These are phyloP conservation scores for Puccinia brachypodii DNA, from an alignment of 1,284 basidiomycete genomes.

Conservation along the genomic window DNA sequence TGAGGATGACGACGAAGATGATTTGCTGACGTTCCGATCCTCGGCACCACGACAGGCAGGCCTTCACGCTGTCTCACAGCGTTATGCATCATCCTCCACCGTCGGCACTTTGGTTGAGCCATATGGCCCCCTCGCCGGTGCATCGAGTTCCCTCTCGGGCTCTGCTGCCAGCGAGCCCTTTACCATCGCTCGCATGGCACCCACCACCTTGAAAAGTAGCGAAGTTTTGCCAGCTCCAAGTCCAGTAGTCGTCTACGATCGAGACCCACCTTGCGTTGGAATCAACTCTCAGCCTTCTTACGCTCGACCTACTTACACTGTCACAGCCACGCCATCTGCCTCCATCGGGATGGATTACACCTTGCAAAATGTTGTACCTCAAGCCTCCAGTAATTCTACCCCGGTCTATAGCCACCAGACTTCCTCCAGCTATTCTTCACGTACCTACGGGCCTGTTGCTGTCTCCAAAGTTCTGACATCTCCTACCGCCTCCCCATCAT, in stretches of 20 bases:
- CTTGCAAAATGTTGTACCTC: slow-evolving; percentile 56
- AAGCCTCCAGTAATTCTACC: slow-evolving; percentile 51
- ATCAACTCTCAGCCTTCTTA: slow-evolving; percentile 4
- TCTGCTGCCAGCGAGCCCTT: slow-evolving; percentile 63
- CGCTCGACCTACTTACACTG: slow-evolving; percentile 28
- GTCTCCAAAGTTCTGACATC: slow-evolving; percentile 15
- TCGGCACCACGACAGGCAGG: slow-evolving; percentile 50
- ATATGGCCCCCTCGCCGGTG: slow-evolving; percentile 62
- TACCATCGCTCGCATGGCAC: slow-evolving; percentile 91
- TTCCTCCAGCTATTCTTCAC: slow-evolving; percentile 43
- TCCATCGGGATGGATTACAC: slow-evolving; percentile 59
- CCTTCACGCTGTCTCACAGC: slow-evolving; percentile 42
- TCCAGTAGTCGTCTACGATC: slow-evolving; percentile 67
- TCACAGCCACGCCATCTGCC: slow-evolving; percentile 35
- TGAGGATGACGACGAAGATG: slow-evolving; percentile 64
- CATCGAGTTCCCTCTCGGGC: slow-evolving; percentile 54
- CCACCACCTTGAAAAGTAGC: slow-evolving; percentile 82
- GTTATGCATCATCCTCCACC: slow-evolving; percentile 24
- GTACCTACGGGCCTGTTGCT: slow-evolving; percentile 41
- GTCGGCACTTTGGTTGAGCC: slow-evolving; percentile 45
- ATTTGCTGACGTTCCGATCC: slow-evolving; percentile 62
- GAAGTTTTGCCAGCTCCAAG: slow-evolving; percentile 59
- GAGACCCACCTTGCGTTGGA: slow-evolving; percentile 50
- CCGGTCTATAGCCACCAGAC: slow-evolving; percentile 37
- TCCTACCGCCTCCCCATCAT: slow-evolving; percentile 17